Conservation (phyloP, 495 filamentous ascomycete genomes). For the Penicillium angulare region DNA sequence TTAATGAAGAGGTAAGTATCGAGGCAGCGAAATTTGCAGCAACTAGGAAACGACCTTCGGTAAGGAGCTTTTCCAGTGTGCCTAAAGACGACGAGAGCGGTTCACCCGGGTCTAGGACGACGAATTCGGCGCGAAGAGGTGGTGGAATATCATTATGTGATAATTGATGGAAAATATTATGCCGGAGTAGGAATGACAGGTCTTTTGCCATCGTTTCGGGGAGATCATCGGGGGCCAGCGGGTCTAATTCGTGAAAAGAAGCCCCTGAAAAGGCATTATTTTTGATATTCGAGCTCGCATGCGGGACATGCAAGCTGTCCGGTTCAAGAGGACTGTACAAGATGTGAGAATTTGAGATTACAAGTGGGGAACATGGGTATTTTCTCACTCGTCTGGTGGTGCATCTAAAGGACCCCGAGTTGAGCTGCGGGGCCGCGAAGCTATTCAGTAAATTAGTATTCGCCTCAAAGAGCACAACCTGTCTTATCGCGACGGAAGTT, state of each 20-base stretch:
- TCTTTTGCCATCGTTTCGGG: slow-evolving; percentile 56
- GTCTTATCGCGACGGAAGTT: no score
- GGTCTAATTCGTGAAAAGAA: slow-evolving; percentile 34
- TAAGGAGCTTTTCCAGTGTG: slow-evolving; percentile 66
- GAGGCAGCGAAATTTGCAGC: slow-evolving; percentile 45
- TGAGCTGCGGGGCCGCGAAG: slow-evolving; percentile 48
- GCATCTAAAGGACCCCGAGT: slow-evolving; percentile 53
- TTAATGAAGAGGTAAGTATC: slow-evolving; percentile 43
- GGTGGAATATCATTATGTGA: slow-evolving; percentile 62
- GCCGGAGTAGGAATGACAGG: slow-evolving; percentile 74
- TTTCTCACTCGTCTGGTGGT: slow-evolving; percentile 45
- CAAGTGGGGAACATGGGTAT: not conserved
- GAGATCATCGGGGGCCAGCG: slow-evolving; percentile 33
- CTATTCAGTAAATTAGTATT: slow-evolving; percentile 29
- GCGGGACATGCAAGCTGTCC: slow-evolving; percentile 11
- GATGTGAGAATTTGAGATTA: slow-evolving; percentile 17
- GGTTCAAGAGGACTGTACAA: slow-evolving; percentile 24
- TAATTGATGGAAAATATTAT: slow-evolving; percentile 78
- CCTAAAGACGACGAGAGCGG: slow-evolving; percentile 33
- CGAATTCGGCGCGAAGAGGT: slow-evolving; percentile 54
- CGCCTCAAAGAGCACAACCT: not conserved
- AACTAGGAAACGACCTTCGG: slow-evolving; percentile 66
- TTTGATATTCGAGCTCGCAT: slow-evolving; percentile 7
- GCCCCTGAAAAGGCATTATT: slow-evolving; percentile 24
- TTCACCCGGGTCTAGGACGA: slow-evolving; percentile 37